Evolutionary conservation across 2,329 filamentous ascomycete species (phyloP).

Genomic region (Pseudophaeomoniella oleicola): DNA sequence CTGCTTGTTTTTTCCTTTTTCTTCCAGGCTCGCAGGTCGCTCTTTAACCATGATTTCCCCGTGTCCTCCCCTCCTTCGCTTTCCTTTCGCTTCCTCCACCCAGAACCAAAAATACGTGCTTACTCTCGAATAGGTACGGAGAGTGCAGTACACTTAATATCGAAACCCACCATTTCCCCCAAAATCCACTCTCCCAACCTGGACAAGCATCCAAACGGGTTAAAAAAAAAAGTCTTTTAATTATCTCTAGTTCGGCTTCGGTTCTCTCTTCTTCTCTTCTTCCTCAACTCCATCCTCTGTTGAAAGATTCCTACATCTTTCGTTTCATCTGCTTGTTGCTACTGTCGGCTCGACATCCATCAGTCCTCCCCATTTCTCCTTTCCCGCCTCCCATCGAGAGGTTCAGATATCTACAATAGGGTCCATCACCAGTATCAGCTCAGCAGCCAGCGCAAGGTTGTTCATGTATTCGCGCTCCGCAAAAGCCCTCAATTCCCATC

Average conservation of each 20-base stretch:
- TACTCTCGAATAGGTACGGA: too few species aligned
- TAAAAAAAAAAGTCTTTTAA: conserved; percentile 3
- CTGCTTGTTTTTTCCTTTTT: too few species aligned
- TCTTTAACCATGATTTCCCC: too few species aligned
- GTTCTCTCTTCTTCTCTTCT: conserved; percentile 11
- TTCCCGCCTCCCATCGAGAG: conserved; percentile 3
- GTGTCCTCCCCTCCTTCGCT: too few species aligned
- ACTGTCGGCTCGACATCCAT: too few species aligned
- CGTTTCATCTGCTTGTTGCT: not conserved
- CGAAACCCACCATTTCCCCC: too few species aligned
- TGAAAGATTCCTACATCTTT: not conserved
- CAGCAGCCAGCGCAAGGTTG: conserved; percentile 32
- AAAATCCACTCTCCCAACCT: too few species aligned
- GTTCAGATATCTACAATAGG: conserved; percentile 2
- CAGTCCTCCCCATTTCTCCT: not conserved
- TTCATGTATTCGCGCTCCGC: conserved; percentile 99
- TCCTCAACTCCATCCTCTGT: conserved; percentile 7
- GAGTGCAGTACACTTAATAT: too few species aligned
- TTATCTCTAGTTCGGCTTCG: conserved; percentile 11
- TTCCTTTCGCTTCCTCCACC: too few species aligned
- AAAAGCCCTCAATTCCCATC: conserved; percentile 86
- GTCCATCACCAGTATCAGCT: conserved; percentile 7
- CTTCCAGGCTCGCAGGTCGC: too few species aligned
- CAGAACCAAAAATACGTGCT: too few species aligned
- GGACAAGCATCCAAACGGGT: not conserved